phyloP scores from a whole-genome alignment of 495 filamentous ascomycete genomes.

The Cercophora samala region DNA sequence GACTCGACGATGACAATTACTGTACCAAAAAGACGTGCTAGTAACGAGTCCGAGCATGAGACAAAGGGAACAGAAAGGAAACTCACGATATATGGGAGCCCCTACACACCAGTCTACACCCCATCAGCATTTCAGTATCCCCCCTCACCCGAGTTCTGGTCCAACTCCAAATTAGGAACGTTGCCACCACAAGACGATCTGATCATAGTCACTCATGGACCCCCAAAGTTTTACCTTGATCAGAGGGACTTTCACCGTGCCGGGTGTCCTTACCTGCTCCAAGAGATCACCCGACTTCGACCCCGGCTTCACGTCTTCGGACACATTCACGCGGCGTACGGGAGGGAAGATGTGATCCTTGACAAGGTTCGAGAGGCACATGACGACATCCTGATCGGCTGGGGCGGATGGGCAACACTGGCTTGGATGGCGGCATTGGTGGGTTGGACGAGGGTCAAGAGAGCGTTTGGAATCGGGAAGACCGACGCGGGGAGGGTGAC shows the following conservation, averaged over 20 bases:
- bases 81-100: slow-evolving; percentile 16
- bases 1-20: slow-evolving; percentile 12
- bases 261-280: slow-evolving; percentile 10
- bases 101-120: slow-evolving; percentile 13
- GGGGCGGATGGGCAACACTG: slow-evolving; percentile 4
- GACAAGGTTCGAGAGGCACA: slow-evolving; percentile 1
- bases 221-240: slow-evolving; percentile 5
- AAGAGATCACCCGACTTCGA: not conserved
- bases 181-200: not conserved
- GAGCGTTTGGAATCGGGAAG: not conserved
- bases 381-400: slow-evolving; percentile 11
- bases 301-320: slow-evolving; percentile 14
- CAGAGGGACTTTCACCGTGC: slow-evolving; percentile 10
- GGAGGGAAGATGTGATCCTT: not conserved
- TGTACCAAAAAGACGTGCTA: not conserved
- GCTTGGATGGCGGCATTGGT: slow-evolving; percentile 22
- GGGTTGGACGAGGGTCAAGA: not conserved
- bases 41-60: not conserved
- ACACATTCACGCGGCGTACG: not conserved
- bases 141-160: not conserved
- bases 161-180: not conserved
- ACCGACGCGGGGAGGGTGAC: not conserved
- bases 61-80: not conserved
- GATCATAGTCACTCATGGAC: not conserved
- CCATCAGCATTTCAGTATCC: slow-evolving; percentile 15